Evolutionary conservation across 331 rosid species (phyloP).

Genomic region (Malus hybrid): DNA sequence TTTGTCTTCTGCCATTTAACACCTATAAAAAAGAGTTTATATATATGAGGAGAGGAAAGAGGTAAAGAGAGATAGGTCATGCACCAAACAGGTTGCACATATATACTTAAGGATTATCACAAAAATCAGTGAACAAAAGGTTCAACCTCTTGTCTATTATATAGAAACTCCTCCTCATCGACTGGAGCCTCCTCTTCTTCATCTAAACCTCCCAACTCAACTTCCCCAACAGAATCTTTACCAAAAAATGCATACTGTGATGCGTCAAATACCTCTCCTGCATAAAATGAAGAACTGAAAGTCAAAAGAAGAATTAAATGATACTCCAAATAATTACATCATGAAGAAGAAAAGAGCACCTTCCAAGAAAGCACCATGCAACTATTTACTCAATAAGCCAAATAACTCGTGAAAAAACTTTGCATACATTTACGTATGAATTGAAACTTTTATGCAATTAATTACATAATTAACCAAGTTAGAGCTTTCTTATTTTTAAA

Average conservation of each 20-base stretch:
- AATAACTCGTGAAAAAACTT: background rate
- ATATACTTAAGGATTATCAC: background rate
- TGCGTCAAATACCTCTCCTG: constrained; percentile 75
- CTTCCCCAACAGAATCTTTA: constrained; percentile 63
- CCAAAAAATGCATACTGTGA: constrained; percentile 96
- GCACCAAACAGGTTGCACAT: background rate
- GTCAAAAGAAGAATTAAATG: background rate
- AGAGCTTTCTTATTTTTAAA: background rate
- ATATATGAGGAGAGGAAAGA: too few species aligned
- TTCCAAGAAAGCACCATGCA: background rate
- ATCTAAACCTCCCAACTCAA: constrained; percentile 88
- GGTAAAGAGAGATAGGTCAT: too few species aligned
- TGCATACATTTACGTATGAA: background rate
- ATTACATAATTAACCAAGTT: background rate
- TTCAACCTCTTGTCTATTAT: constrained; percentile 43
- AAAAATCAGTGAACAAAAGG: background rate
- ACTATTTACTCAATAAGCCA: background rate
- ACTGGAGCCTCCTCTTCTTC: constrained; percentile 41
- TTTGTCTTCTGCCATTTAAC: background rate
- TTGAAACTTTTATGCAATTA: background rate
- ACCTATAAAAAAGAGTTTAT: background rate
- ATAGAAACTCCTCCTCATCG: constrained; percentile 86
- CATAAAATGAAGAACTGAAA: constrained; percentile 25
- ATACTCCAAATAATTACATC: background rate
- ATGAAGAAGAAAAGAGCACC: background rate